Evolutionary conservation across 371 early-diverging fungal genomes (phyloP).

Genomic region (Mortierella sp.): DNA sequence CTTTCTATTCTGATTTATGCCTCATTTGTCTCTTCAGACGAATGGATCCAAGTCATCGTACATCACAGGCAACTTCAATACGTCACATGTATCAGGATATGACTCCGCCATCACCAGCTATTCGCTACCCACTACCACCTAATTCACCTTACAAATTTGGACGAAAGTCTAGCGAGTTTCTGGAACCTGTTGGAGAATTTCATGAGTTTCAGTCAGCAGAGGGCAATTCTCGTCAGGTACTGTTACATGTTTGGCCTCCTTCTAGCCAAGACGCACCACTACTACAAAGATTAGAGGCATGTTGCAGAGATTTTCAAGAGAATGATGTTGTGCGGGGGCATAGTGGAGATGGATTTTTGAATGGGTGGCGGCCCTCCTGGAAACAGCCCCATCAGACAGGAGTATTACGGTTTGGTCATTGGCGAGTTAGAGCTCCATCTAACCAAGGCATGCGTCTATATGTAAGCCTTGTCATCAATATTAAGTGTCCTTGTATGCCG

Average conservation of each 20-base stretch:
- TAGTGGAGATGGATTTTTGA: slow-evolving; percentile 53
- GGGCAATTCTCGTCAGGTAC: slow-evolving; percentile 51
- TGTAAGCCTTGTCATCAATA: slow-evolving; percentile 21
- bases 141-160: slow-evolving; percentile 43
- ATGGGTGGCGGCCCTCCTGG: slow-evolving; percentile 55
- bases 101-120: slow-evolving; percentile 13
- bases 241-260: slow-evolving; percentile 56
- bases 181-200: slow-evolving; percentile 52
- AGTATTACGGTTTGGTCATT: slow-evolving; percentile 51
- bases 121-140: slow-evolving; percentile 33
- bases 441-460: slow-evolving; percentile 32
- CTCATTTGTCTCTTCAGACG: neutral
- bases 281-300: slow-evolving; percentile 41
- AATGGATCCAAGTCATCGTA: neutral
- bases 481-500: too few species aligned
- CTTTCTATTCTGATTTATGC: neutral
- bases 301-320: slow-evolving; percentile 51
- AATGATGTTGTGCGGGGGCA: slow-evolving; percentile 54
- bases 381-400: slow-evolving; percentile 48
- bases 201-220: slow-evolving; percentile 57
- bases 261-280: slow-evolving; percentile 26
- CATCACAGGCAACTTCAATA: slow-evolving; percentile 14
- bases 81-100: slow-evolving; percentile 29
- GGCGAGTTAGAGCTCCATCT: slow-evolving; percentile 48
- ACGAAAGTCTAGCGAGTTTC: slow-evolving; percentile 32